Base-by-base conservation (phyloP, 768 basidiomycete species). In the Mycena indigotica region DNA sequence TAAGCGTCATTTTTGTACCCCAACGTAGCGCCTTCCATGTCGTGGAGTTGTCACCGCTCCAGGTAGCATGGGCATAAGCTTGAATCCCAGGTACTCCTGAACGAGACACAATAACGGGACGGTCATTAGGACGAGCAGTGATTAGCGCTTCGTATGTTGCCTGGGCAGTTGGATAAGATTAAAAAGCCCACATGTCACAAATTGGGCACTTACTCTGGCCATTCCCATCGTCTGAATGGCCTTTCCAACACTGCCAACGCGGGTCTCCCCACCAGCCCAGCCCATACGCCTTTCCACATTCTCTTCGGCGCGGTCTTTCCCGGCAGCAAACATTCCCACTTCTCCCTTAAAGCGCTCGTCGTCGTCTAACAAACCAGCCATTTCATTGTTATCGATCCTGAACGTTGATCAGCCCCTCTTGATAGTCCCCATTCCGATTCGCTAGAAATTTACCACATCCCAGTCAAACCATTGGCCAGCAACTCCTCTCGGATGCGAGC, bases 21-120 rank as follows among this genome's bases (percentile, higher is more conserved):
- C 57, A 63, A 32, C 57, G 3, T 17, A 63, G 62, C 41, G 62
- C 62, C 28, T 63, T 63, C 62, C 62, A 63, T 48, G 62, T 59
- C 23, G 62, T 63, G 45, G 62, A 63, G 52, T 63, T 63, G 52
- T 63, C 62, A 17, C 62, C 62, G 46, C 62, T 63, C 62, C 62
- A 63, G 39, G 62, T 60, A 38, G 52, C 62, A 35, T 63, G 62
- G 2, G 62, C 62, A 46, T 63, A 63, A 25, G 62, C 58, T 49
- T 63, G 62, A 48, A 63, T 63, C 23, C 62, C 62, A 1, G 62
- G 62, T 2, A 63, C 55, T 13, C 62, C 62, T 2, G 62, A 60
- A 28, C 62, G 62, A 54, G 62, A 63, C 38, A 63, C 62, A n/a
- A 63, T 60, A 0, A 63, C 62, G 10, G 62, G 62, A 26, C 62